phyloP scores from a whole-genome alignment of 2,329 filamentous ascomycete genomes.

The Sporothrix humicola region DNA sequence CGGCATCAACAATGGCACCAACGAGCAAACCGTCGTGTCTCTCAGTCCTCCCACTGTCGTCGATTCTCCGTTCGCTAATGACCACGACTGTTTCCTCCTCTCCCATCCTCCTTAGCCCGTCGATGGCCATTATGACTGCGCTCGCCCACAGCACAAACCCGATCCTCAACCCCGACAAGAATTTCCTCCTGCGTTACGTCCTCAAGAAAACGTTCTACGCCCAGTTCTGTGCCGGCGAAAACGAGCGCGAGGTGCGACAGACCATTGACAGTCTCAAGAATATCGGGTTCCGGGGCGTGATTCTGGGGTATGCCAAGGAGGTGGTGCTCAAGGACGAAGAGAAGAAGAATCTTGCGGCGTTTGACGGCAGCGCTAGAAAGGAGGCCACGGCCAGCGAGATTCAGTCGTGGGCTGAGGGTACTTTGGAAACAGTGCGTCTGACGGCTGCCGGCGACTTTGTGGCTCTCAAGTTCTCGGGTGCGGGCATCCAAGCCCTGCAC shows the following conservation, averaged over 20 bases:
- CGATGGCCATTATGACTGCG: slow-evolving; percentile 68
- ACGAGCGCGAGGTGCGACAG: slow-evolving; percentile 66
- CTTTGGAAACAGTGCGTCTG: slow-evolving; percentile 73
- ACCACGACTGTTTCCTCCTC: slow-evolving; percentile 75
- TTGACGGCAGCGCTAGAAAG: slow-evolving; percentile 53
- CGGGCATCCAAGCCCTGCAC: slow-evolving; percentile 73
- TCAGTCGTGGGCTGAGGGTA: slow-evolving; percentile 73
- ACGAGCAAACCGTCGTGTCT: slow-evolving; percentile 51
- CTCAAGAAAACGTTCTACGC: slow-evolving; percentile 86
- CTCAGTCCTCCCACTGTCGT: slow-evolving; percentile 68
- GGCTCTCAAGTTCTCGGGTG: slow-evolving; percentile 79
- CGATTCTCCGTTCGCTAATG: slow-evolving; percentile 70
- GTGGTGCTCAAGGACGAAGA: slow-evolving; percentile 70
- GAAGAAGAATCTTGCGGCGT: slow-evolving; percentile 51
- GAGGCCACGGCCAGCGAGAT: slow-evolving; percentile 65
- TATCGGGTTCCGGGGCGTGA: slow-evolving; percentile 82
- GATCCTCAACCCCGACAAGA: slow-evolving; percentile 75
- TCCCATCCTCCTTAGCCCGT: slow-evolving; percentile 70
- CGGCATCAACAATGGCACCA: not conserved
- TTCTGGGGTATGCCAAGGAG: slow-evolving; percentile 83
- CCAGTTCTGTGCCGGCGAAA: slow-evolving; percentile 89
- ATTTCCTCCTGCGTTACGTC: slow-evolving; percentile 70
- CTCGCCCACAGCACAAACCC: slow-evolving; percentile 72
- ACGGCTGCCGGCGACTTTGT: slow-evolving; percentile 73
- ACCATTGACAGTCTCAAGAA: slow-evolving; percentile 70